Base-by-base conservation (phyloP, 2,329 filamentous ascomycete species). In the Byssoonygena ceratinophila region DNA sequence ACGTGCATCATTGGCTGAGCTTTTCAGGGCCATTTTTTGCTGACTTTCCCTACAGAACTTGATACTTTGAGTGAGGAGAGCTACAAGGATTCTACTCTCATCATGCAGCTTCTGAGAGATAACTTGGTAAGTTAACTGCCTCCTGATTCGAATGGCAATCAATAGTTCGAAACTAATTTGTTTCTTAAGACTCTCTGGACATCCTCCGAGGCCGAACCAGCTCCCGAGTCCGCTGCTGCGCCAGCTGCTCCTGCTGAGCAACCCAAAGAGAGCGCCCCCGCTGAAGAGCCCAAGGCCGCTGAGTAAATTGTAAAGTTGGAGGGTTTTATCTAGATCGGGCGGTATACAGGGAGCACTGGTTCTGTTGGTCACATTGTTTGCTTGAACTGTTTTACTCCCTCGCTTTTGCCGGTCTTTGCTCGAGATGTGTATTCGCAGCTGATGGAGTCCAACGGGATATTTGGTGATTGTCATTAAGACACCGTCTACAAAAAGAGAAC, bases 11-110 rank as follows among this genome's bases (percentile, higher is more conserved):
- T 31, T 44, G n/a, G 40, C 39, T 14, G n/a, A 32, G 23, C 20
- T 16, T 29, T 9, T 18, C 2, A 4, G 25, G 3, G 1, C 8
- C 18, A 39, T 1, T 3, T 16, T 7, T 8, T 3, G 34, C 27
- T 27, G 4, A 20, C 45, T 52, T n/a, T 41, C 45, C n/a, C 46
- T 49, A 18, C 68, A 89, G 89, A 96, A 79, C 87, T 96, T 62
- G 90, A 96, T 73, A 95, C 90, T 63, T 79, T 96, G 63, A 94
- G 87, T 71, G 90, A 96, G 82, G 90, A 96, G 81, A 94, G 87
- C 81, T 96, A 96, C 86, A 94, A 94, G 83, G 90, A 96, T 78
- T 94, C 88, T 44, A 96, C 90, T 59, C 83, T 96, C 66, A 96
- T 96, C 76, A 96, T 96, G 90, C 90, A 96, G 79, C 85, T 96